Conservation (phyloP, 257 asterid genomes). For the Mitragyna speciosa region DNA sequence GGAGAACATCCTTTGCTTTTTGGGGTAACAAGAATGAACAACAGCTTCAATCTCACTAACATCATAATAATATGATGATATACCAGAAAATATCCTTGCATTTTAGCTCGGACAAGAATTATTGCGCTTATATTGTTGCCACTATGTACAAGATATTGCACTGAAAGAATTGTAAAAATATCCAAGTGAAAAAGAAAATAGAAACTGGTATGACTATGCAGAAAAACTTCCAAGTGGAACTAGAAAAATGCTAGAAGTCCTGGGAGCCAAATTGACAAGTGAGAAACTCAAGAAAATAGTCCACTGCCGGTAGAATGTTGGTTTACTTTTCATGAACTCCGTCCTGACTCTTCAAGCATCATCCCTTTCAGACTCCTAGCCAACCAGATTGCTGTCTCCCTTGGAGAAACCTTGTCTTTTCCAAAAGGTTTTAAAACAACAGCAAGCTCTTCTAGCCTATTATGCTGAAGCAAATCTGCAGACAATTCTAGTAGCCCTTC, state of each 20-base stretch:
- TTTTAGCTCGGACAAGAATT: conserved; percentile 7
- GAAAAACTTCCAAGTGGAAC: neutral
- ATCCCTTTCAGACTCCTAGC: conserved; percentile 94
- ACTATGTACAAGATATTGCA: conserved; percentile 24
- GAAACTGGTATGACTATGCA: conserved; percentile 1
- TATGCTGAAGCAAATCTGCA: conserved; percentile 92
- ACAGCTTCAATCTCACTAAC: neutral
- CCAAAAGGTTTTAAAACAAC: conserved; percentile 96
- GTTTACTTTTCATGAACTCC: conserved; percentile 42
- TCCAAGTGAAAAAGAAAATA: neutral
- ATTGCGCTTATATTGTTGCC: conserved; percentile 6
- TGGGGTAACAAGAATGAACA: neutral
- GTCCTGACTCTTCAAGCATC: conserved; percentile 78
- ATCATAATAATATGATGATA: neutral
- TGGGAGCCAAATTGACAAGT: neutral
- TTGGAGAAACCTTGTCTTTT: conserved; percentile 89
- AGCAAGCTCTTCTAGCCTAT: conserved; percentile 78
- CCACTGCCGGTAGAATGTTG: neutral
- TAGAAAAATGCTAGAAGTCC: neutral
- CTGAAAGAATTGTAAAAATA: conserved; percentile 1
- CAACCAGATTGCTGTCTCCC: conserved; percentile 98
- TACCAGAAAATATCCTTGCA: conserved; percentile 15
- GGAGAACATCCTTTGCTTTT: neutral
- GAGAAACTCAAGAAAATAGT: neutral
- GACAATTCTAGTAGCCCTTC: conserved; percentile 92